Base-by-base conservation (phyloP, 2,329 filamentous ascomycete genomes). In the Botryotinia calthae region DNA sequence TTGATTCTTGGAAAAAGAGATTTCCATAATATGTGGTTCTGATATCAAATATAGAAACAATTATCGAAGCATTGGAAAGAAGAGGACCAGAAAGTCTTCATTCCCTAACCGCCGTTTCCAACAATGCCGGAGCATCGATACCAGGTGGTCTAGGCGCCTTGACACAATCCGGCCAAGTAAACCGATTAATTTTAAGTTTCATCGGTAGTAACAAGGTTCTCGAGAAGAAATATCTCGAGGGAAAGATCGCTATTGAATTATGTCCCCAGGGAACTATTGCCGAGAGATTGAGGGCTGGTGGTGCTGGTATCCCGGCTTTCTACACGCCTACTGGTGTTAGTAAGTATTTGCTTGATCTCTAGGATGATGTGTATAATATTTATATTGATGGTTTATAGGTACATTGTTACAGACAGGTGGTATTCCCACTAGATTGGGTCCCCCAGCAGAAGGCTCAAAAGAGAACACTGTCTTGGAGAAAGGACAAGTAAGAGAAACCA, bases 241-340 rank as follows among this genome's bases (percentile, higher is more conserved):
- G 92, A n/a, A 84, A 92, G 78, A 87, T 94, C 76, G 89, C 89
- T 16, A 86, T 94, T 73, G 91, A 94, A 81, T 84, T 94, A 68
- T 93, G 91, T 71, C 92, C 92, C 0, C 92, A 94, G 77, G 92
- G 92, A 20, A 92, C 90, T 0, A 84, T 93, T 59, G 91, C 90
- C 0, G 91, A 93, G 83, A 86, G 91, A 75, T 87, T 93, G 77
- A 86, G 91, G 61, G 90, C 91, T 5, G 92, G 88, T 1, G 92
- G 91, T 6, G 90, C 90, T 34, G 92, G 92, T 18, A 93, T 94
- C 66, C 91, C 92, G 2, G 92, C 92, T 0, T 94, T 95, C 80
- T 95, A 90, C 79, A 94, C 93, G 0, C 89, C 92, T 0, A 93
- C 92, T 0, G 92, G 89, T 74, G 89, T 87, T 58, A 85, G 87